Evolutionary conservation across 2,329 filamentous ascomycete species (phyloP).

Genomic region (Hymenoscyphus scutula): DNA sequence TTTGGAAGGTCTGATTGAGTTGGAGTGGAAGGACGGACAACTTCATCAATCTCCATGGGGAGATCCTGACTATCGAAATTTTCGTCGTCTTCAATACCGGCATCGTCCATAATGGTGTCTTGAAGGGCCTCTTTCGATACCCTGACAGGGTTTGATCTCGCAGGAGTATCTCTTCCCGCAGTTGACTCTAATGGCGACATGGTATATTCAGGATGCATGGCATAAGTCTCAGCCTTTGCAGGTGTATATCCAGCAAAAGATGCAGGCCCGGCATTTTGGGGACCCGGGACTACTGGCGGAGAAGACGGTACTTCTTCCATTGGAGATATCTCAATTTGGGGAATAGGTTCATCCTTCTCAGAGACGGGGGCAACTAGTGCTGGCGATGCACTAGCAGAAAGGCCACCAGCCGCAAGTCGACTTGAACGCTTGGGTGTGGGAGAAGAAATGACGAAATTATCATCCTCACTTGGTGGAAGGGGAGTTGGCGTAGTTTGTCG

Average conservation of each 20-base stretch:
- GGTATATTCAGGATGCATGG: conserved; percentile 14
- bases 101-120: neutral
- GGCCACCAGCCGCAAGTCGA: conserved; percentile 45
- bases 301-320: conserved; percentile 24
- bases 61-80: neutral
- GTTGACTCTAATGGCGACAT: conserved; percentile 24
- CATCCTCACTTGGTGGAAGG: conserved; percentile 27
- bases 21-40: conserved; percentile 14
- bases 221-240: conserved; percentile 26
- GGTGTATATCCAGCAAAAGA: conserved; percentile 20
- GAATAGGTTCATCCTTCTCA: conserved; percentile 50
- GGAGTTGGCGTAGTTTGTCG: conserved; percentile 32
- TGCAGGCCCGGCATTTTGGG: conserved; percentile 6
- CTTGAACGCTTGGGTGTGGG: conserved; percentile 52
- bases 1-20: conserved; percentile 9
- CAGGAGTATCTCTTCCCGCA: neutral
- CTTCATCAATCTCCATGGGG: neutral
- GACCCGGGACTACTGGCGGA: conserved; percentile 21
- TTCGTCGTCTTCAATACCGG: neutral
- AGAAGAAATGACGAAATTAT: conserved; percentile 50
- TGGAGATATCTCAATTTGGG: conserved; percentile 19
- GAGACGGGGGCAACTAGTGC: conserved; percentile 47
- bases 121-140: neutral
- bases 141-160: too few relatives aligned
- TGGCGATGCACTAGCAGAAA: conserved; percentile 55